These are phyloP conservation scores for Monosporozyma unispora DNA, from an alignment of 805 yeast genomes.

Conservation along the genomic window DNA sequence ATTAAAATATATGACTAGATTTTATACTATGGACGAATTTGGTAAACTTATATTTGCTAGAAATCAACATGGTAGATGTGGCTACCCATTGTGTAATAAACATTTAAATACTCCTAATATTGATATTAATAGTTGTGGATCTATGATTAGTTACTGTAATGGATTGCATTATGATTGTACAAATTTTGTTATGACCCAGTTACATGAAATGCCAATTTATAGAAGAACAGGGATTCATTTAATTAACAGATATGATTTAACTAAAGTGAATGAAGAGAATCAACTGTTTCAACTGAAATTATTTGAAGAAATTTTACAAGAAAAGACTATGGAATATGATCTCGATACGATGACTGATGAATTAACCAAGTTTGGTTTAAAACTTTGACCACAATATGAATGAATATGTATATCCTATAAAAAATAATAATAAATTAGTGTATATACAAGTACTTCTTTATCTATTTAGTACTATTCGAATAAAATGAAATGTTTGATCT, in stretches of 20 bases:
- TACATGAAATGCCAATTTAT: conserved; percentile 42
- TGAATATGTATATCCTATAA: not conserved
- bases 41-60: conserved; percentile 70
- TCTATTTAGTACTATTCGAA: not conserved
- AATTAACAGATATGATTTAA: conserved; percentile 7
- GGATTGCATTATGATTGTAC: conserved; percentile 75
- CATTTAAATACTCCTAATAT: conserved; percentile 7
- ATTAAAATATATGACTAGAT: conserved; percentile 55
- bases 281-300: conserved; percentile 28
- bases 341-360: conserved; percentile 8
- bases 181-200: conserved; percentile 43
- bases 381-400: not conserved
- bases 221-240: conserved; percentile 46
- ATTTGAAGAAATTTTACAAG: conserved; percentile 23
- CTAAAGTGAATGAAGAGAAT: conserved; percentile 5
- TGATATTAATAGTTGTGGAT: conserved; percentile 12
- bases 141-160: conserved; percentile 44
- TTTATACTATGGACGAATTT: conserved; percentile 58
- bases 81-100: conserved; percentile 64
- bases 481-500: not conserved
- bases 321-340: conserved; percentile 18
- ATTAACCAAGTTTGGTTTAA: not conserved
- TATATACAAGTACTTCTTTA: not conserved
- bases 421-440: too few relatives aligned
- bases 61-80: conserved; percentile 68